Conservation (phyloP, 2,329 filamentous ascomycete species). For the Akanthomyces dipterigenus region DNA sequence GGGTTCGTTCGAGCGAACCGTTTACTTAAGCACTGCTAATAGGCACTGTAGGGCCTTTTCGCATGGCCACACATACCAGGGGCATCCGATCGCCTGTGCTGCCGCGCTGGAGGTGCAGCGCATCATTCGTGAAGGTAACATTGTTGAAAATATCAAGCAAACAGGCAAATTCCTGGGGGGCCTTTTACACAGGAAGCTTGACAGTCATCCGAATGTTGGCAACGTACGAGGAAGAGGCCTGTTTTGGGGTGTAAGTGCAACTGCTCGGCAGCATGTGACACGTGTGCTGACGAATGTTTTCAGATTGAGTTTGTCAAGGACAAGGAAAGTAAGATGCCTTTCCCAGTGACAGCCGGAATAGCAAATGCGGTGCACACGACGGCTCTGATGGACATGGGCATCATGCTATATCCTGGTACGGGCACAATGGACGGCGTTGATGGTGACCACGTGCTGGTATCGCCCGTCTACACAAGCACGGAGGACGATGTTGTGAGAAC, state of each 20-base stretch:
- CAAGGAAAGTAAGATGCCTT: conserved; percentile 22
- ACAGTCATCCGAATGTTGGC: conserved; percentile 22
- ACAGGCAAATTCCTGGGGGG: conserved; percentile 13
- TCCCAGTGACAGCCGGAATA: conserved; percentile 24
- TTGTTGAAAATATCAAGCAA: conserved; percentile 16
- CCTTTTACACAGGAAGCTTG: conserved; percentile 18
- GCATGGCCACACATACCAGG: conserved; percentile 22
- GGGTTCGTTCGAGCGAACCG: conserved; percentile 14
- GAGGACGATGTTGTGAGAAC: conserved; percentile 18
- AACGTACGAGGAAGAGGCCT: conserved; percentile 24
- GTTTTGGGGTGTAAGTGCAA: conserved; percentile 22
- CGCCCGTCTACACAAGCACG: conserved; percentile 39
- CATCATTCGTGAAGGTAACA: conserved; percentile 38
- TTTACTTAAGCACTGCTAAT: conserved; percentile 5
- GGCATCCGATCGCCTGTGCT: conserved; percentile 22
- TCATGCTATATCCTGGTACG: conserved; percentile 36
- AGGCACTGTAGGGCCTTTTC: conserved; percentile 12
- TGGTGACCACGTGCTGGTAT: conserved; percentile 20
- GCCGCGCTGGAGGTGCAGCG: conserved; percentile 24
- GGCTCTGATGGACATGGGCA: conserved; percentile 37
- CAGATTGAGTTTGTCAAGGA: conserved; percentile 24
- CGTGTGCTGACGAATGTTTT: background rate
- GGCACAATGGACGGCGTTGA: conserved; percentile 18
- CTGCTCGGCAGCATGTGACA: background rate
- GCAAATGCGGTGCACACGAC: conserved; percentile 23